Base-by-base conservation (phyloP, 176 grass and related monocot species). In the Echinochloa phyllopogon region DNA sequence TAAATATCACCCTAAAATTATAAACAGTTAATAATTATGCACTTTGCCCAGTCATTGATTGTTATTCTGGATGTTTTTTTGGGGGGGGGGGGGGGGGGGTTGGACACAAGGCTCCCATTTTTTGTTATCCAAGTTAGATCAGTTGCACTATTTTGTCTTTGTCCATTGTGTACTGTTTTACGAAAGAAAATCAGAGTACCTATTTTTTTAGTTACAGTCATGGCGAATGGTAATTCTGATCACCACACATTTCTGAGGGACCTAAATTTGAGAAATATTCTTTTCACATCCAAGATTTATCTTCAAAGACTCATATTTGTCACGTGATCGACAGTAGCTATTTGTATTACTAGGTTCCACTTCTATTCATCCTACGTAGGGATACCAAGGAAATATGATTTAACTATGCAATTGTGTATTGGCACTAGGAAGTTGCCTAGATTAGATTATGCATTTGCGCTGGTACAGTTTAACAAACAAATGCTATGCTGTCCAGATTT, bases 271-370 rank as follows among this genome's bases (percentile, higher is more conserved):
- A 50, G 55, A 11, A 47, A 1, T 66, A 18, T 40, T 65, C 41
- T 84, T 51, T 63, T 64, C 25, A 61, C 37, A 75, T 18, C 12
- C 3, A 23, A 59, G 69, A 61, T 15, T 43, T 74, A 69, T 50
- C 29, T 36, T 24, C 2, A 7, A 45, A 49, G 62, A 62, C 21
- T 17, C 65, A 88, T 55, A 83, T 55, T 18, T 59, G 29, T 82
- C 15, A 72, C 36, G 75, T 74, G 70, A 4, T 84, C 16, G 74
- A 78, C 63, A 48, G 48, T 73, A 65, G 38, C 55, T 59, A 38
- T 48, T 80, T 75, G 3, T 60, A 41, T 56, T 75, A 39, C 25
- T 38, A 51, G 60, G 45, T 60, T 75, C 33, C 18, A 60, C 44
- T 53, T 40, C 37, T n/a, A 51, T 66, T 80, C 17, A n/a, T 65